Evolutionary conservation across 306 rosid species (phyloP).

Genomic region (Begonia masoniana): DNA sequence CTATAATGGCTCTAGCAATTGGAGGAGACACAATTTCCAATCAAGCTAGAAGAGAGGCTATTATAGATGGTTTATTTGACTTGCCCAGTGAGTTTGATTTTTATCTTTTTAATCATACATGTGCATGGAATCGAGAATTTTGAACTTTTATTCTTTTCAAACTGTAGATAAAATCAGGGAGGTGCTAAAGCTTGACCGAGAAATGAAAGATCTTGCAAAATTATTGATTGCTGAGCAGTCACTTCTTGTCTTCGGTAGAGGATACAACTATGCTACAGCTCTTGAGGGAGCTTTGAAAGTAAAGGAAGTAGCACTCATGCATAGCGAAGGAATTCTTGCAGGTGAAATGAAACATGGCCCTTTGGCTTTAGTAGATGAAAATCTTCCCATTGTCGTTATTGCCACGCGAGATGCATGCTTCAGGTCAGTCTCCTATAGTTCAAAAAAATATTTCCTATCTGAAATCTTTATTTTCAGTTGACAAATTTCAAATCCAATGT

Average conservation of each 20-base stretch:
- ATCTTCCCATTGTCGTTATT: conserved; percentile 71
- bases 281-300: conserved; percentile 98
- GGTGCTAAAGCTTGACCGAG: conserved; percentile 78
- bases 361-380: conserved; percentile 92
- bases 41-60: conserved; percentile 77
- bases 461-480: conserved; percentile 9
- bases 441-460: conserved; percentile 7
- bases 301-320: conserved; percentile 97
- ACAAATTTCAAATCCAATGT: too few relatives aligned
- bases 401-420: conserved; percentile 94
- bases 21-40: conserved; percentile 86
- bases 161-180: conserved; percentile 73
- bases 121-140: not conserved
- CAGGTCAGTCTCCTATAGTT: conserved; percentile 45
- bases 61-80: conserved; percentile 75
- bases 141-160: not conserved
- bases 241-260: conserved; percentile 95
- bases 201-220: conserved; percentile 84
- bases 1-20: conserved; percentile 87
- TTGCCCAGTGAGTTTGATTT: conserved; percentile 67
- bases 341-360: conserved; percentile 99
- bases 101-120: conserved; percentile 1
- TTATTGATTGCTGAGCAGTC: conserved; percentile 86
- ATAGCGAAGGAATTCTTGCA: conserved; percentile 98
- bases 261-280: conserved; percentile 89